Evolutionary conservation across 352 stramenopile genomes (phyloP).

Genomic region (Phytophthora hybrid): DNA sequence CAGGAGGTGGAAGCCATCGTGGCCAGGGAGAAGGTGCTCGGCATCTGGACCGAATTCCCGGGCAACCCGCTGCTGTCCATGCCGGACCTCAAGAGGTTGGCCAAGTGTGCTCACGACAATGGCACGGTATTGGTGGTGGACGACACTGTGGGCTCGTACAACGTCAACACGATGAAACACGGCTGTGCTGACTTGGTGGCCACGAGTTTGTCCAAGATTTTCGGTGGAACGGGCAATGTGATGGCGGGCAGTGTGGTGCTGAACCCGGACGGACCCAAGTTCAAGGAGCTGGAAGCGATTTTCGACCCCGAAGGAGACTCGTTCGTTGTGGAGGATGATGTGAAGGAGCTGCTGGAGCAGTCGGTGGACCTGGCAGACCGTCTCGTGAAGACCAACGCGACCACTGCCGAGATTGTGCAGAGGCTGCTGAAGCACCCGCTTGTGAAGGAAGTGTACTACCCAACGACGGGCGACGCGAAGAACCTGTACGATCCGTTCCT

Average conservation of each 20-base stretch:
- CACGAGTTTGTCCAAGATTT: conserved; percentile 95
- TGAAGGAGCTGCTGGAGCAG: conserved; percentile 50
- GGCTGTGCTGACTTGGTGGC: conserved; percentile 87
- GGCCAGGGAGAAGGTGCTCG: conserved; percentile 76
- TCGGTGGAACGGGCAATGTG: conserved; percentile 91
- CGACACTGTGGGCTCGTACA: conserved; percentile 92
- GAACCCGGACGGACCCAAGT: conserved; percentile 69
- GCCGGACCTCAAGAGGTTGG: conserved; percentile 85
- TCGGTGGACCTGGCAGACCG: conserved; percentile 81
- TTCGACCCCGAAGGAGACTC: conserved; percentile 52
- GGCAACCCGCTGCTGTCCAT: conserved; percentile 92
- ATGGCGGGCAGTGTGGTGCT: conserved; percentile 93
- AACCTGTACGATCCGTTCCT: conserved; percentile 76
- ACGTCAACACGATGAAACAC: conserved; percentile 90
- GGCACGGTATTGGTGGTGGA: conserved; percentile 91
- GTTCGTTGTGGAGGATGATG: conserved; percentile 75
- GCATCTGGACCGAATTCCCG: conserved; percentile 94
- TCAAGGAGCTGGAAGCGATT: conserved; percentile 53
- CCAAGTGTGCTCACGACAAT: conserved; percentile 84
- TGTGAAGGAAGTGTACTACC: conserved; percentile 91
- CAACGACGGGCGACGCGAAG: conserved; percentile 58
- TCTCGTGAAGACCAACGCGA: conserved; percentile 82
- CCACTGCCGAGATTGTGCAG: conserved; percentile 70
- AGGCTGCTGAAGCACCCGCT: conserved; percentile 77
- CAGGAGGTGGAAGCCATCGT: conserved; percentile 73